Evolutionary conservation across 352 stramenopile genomes (phyloP).

Genomic region (Sclerospora graminicola): DNA sequence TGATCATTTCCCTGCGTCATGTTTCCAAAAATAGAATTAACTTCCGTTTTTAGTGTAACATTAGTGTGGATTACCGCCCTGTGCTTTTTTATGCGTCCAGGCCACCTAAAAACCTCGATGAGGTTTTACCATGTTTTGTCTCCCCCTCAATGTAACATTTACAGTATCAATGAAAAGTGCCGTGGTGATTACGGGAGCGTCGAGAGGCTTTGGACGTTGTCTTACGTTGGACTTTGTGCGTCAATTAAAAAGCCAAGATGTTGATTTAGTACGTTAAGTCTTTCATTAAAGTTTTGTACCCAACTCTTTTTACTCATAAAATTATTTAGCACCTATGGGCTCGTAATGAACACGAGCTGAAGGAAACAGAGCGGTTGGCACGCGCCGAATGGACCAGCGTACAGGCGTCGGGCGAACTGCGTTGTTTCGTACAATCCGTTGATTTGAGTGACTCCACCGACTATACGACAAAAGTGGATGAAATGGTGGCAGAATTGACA

Average conservation of each 20-base stretch:
- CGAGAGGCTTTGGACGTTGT: constrained; percentile 70
- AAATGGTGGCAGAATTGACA: constrained; percentile 18
- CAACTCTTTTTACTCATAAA: too few relatives aligned
- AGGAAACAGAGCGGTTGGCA: constrained; percentile 40
- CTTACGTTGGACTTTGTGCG: constrained; percentile 62
- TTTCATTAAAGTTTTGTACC: too few relatives aligned
- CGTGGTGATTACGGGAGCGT: constrained; percentile 78
- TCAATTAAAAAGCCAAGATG: constrained; percentile 15
- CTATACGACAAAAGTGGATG: constrained; percentile 43
- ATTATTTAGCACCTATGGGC: constrained; percentile 58
- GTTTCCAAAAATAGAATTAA: too few relatives aligned
- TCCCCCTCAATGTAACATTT: background rate
- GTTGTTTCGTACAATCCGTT: constrained; percentile 27
- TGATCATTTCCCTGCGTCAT: too few relatives aligned
- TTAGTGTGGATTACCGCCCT: constrained; percentile 1
- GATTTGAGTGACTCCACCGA: constrained; percentile 34
- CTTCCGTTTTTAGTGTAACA: constrained; percentile 2
- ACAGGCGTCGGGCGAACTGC: constrained; percentile 9
- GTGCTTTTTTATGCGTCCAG: too few relatives aligned
- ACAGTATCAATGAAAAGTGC: constrained; percentile 8
- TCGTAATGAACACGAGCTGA: constrained; percentile 35
- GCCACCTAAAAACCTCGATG: too few relatives aligned
- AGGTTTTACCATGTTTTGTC: too few relatives aligned
- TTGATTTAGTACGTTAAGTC: constrained; percentile 44
- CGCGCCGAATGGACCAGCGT: constrained; percentile 17